Conservation (phyloP, 176 grass and related monocot genomes). For the Dendrocalamus sinicus region DNA sequence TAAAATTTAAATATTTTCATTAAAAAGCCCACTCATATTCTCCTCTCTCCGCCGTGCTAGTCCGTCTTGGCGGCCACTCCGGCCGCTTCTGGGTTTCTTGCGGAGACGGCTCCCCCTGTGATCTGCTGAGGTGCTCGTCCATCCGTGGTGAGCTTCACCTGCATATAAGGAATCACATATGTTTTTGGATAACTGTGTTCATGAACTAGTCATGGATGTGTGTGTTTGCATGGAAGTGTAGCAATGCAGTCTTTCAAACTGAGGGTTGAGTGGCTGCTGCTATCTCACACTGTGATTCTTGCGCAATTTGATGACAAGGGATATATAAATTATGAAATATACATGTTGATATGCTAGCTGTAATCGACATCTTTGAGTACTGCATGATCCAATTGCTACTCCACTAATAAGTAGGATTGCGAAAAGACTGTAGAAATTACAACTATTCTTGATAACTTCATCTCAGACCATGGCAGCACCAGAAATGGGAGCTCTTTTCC, state of each 20-base stretch:
- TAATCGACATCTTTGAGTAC: conserved; percentile 49
- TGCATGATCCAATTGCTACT: conserved; percentile 51
- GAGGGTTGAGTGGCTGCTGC: background rate
- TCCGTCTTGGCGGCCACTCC: no score
- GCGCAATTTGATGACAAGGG: background rate
- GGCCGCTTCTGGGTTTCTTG: no score
- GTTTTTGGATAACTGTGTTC: background rate
- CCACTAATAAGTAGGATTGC: conserved; percentile 30
- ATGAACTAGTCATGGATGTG: background rate
- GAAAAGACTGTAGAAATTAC: background rate
- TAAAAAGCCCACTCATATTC: no score
- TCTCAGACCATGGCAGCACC: background rate
- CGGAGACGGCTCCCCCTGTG: no score
- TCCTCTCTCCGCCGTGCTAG: no score
- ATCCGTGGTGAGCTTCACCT: no score
- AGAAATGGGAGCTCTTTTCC: conserved; percentile 15
- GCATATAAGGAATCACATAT: no score
- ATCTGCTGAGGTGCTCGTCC: no score
- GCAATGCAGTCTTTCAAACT: background rate
- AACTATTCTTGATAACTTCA: background rate
- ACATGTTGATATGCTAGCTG: conserved; percentile 46
- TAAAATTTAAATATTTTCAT: no score
- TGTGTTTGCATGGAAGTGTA: background rate
- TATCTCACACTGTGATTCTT: conserved; percentile 16
- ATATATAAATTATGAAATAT: conserved; percentile 30